Evolutionary conservation across 345 rosid genomes (phyloP).

Genomic region (Gynandropsis gynandra): DNA sequence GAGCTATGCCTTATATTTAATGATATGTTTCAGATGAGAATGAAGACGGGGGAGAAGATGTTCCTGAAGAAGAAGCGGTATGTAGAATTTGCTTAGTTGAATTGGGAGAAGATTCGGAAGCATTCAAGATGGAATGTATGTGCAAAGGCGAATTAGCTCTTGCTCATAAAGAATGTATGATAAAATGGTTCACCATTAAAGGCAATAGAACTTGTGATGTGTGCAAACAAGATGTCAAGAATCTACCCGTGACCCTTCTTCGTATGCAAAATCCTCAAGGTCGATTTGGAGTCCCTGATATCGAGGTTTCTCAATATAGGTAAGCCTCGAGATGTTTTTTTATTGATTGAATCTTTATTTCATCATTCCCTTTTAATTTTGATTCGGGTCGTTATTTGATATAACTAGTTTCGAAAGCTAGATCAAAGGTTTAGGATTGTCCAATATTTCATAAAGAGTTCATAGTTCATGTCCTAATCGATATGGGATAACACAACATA

Average conservation of each 20-base stretch:
- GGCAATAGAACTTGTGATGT: constrained; percentile 95
- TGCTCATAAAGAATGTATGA: constrained; percentile 82
- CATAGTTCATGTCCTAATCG: too few species aligned
- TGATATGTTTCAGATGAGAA: constrained; percentile 61
- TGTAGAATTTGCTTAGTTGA: constrained; percentile 87
- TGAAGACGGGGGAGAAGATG: constrained; percentile 60
- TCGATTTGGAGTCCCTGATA: constrained; percentile 31
- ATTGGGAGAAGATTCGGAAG: constrained; percentile 76
- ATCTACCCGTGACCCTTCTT: constrained; percentile 90
- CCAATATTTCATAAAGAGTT: too few species aligned
- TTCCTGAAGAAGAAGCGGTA: constrained; percentile 86
- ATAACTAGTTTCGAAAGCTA: too few species aligned
- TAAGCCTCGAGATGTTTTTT: constrained; percentile 30
- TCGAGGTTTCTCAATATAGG: constrained; percentile 46
- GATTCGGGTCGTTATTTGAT: too few species aligned
- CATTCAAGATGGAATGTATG: constrained; percentile 95
- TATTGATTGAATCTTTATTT: too few species aligned
- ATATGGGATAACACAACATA: too few species aligned
- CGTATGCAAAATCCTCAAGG: constrained; percentile 53
- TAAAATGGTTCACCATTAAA: constrained; percentile 98
- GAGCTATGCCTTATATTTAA: constrained; percentile 50
- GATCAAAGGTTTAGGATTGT: too few species aligned
- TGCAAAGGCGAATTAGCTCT: constrained; percentile 92
- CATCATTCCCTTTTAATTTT: too few species aligned
- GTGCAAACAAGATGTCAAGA: constrained; percentile 87